Evolutionary conservation across 352 stramenopile species (phyloP), one percentile per base, ranked within the genome.

Genomic region (Globisporangium iwayamae): DNA sequence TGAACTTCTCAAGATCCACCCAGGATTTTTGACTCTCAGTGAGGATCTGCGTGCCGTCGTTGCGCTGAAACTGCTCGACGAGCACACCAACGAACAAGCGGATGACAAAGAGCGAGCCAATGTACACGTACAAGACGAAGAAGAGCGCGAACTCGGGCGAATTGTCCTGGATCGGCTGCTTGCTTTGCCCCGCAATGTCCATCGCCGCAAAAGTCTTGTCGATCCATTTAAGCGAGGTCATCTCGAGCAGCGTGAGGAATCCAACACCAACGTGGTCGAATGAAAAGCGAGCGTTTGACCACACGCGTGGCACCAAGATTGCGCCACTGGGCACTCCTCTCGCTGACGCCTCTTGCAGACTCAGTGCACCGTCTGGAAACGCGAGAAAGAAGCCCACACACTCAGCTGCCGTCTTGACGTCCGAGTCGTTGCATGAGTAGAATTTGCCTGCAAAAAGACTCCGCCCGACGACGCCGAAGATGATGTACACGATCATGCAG

Each of bases 41-140:
- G 10, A 93, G 71, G 45, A 90, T 90, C 71, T 91, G 76, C 13
- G 84, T 93, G 60, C 84, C 84, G 52, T 91, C 90, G 66, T 93
- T 93, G 43, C 84, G 84, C 56, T 93, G 84, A 70, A 93, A 93
- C 56, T 93, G 81, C 67, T 93, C 84, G 9, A 91, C 84, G 11
- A 93, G 75, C 20, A 93, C 84, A 41, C 84, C 84, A 3, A 93
- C 84, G 63, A 93, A 91, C 14, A 93, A 62, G 14, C 84, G 80
- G 28, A 93, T 89, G 57, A 91, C 81, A 57, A 93, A 93, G 11
- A 93, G 76, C 54, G 81, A 78, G 25, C 84, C 84, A 30, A 93
- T 67, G 67, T 90, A 93, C 30, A 93, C 77, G 63, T 85, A 91
- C 6, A 89, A 66, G 6, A 93, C 71, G 62, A 91, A 93, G 68